Evolutionary conservation across 208 protist species (phyloP).

Genomic region (Crithidia mellificae): DNA sequence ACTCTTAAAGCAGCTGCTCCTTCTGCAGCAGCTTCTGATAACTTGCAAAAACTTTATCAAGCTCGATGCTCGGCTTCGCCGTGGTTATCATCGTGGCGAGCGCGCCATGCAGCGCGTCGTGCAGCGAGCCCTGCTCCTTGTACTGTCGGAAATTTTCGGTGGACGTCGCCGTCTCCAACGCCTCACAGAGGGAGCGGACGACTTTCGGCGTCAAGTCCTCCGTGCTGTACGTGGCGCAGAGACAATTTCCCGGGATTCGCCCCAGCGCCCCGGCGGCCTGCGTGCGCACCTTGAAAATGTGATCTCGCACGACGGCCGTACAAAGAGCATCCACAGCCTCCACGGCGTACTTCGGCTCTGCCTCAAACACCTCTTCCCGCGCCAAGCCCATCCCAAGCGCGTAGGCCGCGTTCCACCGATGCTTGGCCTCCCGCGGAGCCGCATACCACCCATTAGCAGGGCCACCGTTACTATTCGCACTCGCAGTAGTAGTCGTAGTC

Average conservation of each 20-base stretch:
- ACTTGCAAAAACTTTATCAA: conserved; percentile 59
- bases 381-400: conserved; percentile 66
- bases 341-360: conserved; percentile 56
- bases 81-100: conserved; percentile 50
- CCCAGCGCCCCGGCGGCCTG: conserved; percentile 66
- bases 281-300: conserved; percentile 85
- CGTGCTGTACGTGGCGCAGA: conserved; percentile 37
- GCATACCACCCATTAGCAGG: conserved; percentile 8
- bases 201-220: conserved; percentile 53
- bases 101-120: conserved; percentile 40
- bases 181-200: conserved; percentile 59
- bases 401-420: conserved; percentile 78
- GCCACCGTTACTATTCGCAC: not conserved
- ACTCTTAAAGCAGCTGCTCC: conserved; percentile 47
- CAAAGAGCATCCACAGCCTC: conserved; percentile 58
- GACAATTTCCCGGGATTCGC: conserved; percentile 26
- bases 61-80: conserved; percentile 45
- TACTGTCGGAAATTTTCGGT: conserved; percentile 73
- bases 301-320: conserved; percentile 52
- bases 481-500: not conserved
- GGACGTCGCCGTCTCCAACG: conserved; percentile 41
- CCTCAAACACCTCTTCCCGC: conserved; percentile 61
- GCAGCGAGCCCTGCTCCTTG: conserved; percentile 60
- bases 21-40: conserved; percentile 47
- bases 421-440: conserved; percentile 56